Evolutionary conservation across 2,329 filamentous ascomycete genomes (phyloP).

Genomic region (Pseudocercospora fuligena): DNA sequence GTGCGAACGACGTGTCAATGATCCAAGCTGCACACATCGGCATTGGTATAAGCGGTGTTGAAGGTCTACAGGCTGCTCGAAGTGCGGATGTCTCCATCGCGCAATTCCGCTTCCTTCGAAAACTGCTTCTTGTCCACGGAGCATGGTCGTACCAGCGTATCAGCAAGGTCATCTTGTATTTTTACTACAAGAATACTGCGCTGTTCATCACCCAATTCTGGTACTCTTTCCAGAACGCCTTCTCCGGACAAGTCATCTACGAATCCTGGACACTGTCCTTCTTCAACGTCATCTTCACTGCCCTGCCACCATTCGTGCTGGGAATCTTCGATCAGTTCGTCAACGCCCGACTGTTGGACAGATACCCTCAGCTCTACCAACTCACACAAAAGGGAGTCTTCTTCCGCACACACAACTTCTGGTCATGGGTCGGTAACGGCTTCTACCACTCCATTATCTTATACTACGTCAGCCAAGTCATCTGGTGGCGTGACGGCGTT

Average conservation of each 20-base stretch:
- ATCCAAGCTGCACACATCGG: constrained; percentile 98
- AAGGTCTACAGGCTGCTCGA: constrained; percentile 93
- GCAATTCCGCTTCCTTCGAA: constrained; percentile 93
- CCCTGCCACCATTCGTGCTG: constrained; percentile 88
- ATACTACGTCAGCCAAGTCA: constrained; percentile 81
- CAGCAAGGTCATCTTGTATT: constrained; percentile 96
- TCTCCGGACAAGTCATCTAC: constrained; percentile 96
- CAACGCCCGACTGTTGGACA: constrained; percentile 87
- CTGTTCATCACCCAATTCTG: constrained; percentile 99
- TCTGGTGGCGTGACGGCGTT: constrained; percentile 81
- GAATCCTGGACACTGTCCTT: constrained; percentile 99
- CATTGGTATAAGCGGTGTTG: constrained; percentile 94
- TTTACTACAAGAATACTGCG: constrained; percentile 99
- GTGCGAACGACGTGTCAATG: constrained; percentile 99
- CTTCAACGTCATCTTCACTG: constrained; percentile 98
- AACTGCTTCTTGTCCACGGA: constrained; percentile 91
- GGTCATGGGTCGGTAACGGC: constrained; percentile 89
- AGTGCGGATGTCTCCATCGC: constrained; percentile 95
- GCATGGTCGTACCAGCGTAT: constrained; percentile 98
- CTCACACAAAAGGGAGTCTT: constrained; percentile 92
- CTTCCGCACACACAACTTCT: constrained; percentile 91
- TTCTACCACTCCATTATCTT: constrained; percentile 94
- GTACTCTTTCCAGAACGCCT: constrained; percentile 92
- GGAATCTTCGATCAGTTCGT: constrained; percentile 98
- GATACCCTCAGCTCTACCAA: constrained; percentile 94